phyloP scores from a whole-genome alignment of 371 early-diverging fungal species.

The Cokeromyces recurvatus region DNA sequence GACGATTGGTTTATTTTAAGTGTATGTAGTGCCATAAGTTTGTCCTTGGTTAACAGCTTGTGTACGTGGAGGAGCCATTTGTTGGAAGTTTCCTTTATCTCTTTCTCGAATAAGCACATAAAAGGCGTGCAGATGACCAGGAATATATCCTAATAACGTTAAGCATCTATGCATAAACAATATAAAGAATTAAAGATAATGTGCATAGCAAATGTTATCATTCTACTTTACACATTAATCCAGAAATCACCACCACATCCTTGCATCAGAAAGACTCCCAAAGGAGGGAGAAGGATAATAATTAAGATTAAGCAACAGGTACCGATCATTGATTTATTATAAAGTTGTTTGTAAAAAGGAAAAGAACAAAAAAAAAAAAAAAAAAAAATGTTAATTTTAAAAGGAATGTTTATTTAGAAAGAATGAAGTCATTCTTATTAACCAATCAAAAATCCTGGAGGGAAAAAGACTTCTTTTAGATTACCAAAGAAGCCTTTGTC shows the following conservation, averaged over 20 bases:
- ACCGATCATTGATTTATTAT: constrained; percentile 26
- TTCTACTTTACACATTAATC: constrained; percentile 40
- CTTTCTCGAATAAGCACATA: constrained; percentile 38
- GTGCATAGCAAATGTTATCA: no score
- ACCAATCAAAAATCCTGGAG: constrained; percentile 15
- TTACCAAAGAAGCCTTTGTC: constrained; percentile 57
- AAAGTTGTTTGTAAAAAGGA: background rate
- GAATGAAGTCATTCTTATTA: background rate
- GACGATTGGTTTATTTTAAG: no score
- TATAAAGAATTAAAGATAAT: no score
- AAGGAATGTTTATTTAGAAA: background rate
- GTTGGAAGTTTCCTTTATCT: constrained; percentile 17
- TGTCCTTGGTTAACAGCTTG: no score
- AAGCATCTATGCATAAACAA: constrained; percentile 15
- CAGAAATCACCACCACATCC: constrained; percentile 44
- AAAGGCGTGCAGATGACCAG: constrained; percentile 42
- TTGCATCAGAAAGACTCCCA: constrained; percentile 42
- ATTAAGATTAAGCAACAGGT: constrained; percentile 46
- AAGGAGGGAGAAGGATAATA: constrained; percentile 37
- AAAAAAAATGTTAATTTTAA: background rate
- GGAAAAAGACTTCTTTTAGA: constrained; percentile 32
- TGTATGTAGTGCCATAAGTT: no score
- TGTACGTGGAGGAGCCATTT: no score
- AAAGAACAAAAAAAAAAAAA: background rate
- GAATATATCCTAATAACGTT: constrained; percentile 36